These are phyloP conservation scores for Tardiomyces blankii DNA, from an alignment of 1,139 yeast genomes.

Conservation along the genomic window DNA sequence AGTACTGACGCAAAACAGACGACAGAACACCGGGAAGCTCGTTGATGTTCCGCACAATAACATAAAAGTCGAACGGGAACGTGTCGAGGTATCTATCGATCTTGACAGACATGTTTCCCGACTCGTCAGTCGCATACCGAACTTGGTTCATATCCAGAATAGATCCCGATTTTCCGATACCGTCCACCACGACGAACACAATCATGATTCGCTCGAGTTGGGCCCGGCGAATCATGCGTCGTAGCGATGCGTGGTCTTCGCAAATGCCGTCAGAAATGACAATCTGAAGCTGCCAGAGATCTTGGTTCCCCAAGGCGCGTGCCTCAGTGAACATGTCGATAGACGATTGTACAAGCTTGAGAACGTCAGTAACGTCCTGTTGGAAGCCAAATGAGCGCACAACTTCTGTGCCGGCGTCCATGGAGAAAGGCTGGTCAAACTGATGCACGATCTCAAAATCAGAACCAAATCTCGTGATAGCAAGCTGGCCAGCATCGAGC, in stretches of 20 bases:
- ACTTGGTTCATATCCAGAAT: conserved; percentile 95
- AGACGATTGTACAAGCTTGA: conserved; percentile 59
- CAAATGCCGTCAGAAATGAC: conserved; percentile 94
- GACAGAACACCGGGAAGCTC: conserved; percentile 92
- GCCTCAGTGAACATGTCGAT: conserved; percentile 68
- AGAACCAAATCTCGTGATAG: conserved; percentile 87
- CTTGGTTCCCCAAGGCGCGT: conserved; percentile 34
- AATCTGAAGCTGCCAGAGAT: conserved; percentile 84
- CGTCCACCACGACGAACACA: conserved; percentile 91
- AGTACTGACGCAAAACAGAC: conserved; percentile 82
- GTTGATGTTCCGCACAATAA: conserved; percentile 77
- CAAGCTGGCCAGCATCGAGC: conserved; percentile 86
- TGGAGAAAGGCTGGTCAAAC: conserved; percentile 73
- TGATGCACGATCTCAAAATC: conserved; percentile 78
- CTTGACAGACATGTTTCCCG: conserved; percentile 61
- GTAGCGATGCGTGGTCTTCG: conserved; percentile 80
- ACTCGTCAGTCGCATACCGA: conserved; percentile 55
- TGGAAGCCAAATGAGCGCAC: conserved; percentile 89
- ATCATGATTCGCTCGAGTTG: conserved; percentile 89
- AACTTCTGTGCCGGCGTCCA: conserved; percentile 72
- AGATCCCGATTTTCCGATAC: conserved; percentile 72
- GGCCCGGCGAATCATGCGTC: conserved; percentile 79
- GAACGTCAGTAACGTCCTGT: conserved; percentile 79
- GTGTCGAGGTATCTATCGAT: conserved; percentile 82
- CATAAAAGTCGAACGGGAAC: conserved; percentile 95